Conservation (phyloP, 23 red algal genomes). For the Gracilaria domingensis region DNA sequence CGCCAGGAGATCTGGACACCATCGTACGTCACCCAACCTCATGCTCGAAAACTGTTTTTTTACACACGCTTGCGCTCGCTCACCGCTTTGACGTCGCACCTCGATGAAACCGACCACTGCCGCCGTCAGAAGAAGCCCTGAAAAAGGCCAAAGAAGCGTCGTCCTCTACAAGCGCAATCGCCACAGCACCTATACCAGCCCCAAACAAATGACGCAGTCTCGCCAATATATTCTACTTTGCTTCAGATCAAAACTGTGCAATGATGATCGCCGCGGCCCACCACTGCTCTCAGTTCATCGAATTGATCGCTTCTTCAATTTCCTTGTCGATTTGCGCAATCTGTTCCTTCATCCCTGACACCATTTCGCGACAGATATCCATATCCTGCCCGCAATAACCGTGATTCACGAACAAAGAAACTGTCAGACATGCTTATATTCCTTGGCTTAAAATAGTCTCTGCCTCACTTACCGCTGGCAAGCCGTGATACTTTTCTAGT, state of each 20-base stretch:
- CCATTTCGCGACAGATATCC: slow-evolving; percentile 10
- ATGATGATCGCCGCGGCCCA: neutral
- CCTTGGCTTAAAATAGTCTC: too few relatives aligned
- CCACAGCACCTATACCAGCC: neutral
- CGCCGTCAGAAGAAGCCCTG: neutral
- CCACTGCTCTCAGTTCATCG: neutral
- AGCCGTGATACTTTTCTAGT: slow-evolving; percentile 26
- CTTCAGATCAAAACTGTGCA: too few relatives aligned
- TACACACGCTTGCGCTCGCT: neutral
- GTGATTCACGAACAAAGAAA: neutral
- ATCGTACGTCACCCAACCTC: slow-evolving; percentile 13
- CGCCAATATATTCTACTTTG: neutral
- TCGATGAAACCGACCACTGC: neutral
- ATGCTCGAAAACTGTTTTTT: neutral
- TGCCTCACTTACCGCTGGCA: slow-evolving; percentile 55
- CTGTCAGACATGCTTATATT: neutral
- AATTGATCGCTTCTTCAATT: slow-evolving; percentile 12
- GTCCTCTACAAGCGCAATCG: neutral
- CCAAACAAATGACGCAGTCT: neutral
- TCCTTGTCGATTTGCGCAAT: neutral
- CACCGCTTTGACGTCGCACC: neutral
- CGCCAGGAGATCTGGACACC: slow-evolving; percentile 41
- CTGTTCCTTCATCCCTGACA: slow-evolving; percentile 3
- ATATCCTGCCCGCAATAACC: neutral
- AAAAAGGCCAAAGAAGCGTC: neutral